Conservation (phyloP, 2,329 filamentous ascomycete genomes). For the Bipolaris gigantea region DNA sequence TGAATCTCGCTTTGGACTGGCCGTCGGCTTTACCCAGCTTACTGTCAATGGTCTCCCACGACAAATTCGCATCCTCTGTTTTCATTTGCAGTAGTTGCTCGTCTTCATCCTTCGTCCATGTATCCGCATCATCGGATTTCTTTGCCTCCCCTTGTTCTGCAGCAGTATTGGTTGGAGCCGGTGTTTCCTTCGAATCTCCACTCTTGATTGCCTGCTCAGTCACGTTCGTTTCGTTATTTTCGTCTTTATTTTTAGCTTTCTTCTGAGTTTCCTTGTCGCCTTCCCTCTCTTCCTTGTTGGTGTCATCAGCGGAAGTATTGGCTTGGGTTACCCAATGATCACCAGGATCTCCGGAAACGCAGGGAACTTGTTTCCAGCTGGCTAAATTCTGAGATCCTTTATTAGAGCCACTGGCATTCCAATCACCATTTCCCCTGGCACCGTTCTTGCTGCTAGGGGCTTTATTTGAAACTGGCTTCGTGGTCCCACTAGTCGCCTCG, state of each 20-base stretch:
- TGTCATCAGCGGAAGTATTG: not conserved
- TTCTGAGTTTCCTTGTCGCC: not conserved
- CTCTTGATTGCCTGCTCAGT: not conserved
- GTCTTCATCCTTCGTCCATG: constrained; percentile 47
- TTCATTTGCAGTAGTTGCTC: constrained; percentile 45
- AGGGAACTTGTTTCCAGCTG: not conserved
- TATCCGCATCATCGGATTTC: constrained; percentile 1
- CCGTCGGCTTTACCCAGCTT: constrained; percentile 30
- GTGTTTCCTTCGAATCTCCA: not conserved
- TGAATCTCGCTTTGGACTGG: constrained; percentile 33
- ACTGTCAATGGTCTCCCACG: constrained; percentile 38
- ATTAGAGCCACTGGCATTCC: not conserved
- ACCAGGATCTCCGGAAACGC: not conserved
- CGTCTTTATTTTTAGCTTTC: not conserved
- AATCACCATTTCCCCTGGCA: not conserved
- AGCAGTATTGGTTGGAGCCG: not conserved
- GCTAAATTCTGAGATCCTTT: not conserved
- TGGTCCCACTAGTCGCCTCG: not conserved
- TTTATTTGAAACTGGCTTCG: constrained; percentile 4
- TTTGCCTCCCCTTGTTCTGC: not conserved
- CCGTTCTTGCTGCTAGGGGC: not conserved
- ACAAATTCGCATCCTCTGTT: constrained; percentile 21
- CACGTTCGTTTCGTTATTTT: not conserved
- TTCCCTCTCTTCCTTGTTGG: not conserved
- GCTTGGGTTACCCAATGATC: not conserved